Percentiles rank a stretch among this genome's conserved stretches.
These are phyloP conservation scores for Penicillium italicum DNA, from an alignment of 2,329 filamentous ascomycete species.

Conservation along the genomic window DNA sequence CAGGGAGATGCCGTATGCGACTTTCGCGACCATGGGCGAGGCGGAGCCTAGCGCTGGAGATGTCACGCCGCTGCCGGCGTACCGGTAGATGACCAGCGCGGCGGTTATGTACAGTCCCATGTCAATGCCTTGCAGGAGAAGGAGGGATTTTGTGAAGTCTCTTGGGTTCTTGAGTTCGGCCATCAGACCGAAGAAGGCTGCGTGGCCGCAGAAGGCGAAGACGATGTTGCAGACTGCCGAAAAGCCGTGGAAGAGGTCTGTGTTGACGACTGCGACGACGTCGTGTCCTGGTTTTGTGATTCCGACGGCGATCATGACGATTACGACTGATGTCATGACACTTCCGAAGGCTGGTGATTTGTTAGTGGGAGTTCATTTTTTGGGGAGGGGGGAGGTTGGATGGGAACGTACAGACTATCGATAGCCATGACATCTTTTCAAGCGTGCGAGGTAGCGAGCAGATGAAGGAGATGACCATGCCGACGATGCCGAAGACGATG, in stretches of 20 bases:
- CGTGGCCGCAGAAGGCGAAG: conserved; percentile 66
- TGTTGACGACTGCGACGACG: conserved; percentile 38
- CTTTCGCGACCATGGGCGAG: conserved; percentile 54
- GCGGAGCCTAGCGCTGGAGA: conserved; percentile 66
- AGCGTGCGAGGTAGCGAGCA: conserved; percentile 61
- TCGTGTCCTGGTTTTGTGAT: conserved; percentile 44
- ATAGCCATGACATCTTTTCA: conserved; percentile 60
- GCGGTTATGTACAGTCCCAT: conserved; percentile 62
- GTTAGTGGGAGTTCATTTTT: neutral
- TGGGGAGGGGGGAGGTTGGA: neutral
- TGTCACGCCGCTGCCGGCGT: conserved; percentile 57
- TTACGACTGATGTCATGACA: conserved; percentile 60
- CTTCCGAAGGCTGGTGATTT: conserved; percentile 55
- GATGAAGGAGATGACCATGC: conserved; percentile 56
- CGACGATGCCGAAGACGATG: conserved; percentile 61
- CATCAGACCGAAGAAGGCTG: conserved; percentile 66
- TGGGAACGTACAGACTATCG: conserved; percentile 48
- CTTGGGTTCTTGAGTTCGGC: conserved; percentile 60
- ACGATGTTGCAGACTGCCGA: conserved; percentile 65
- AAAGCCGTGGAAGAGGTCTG: conserved; percentile 55
- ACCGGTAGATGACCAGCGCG: conserved; percentile 66
- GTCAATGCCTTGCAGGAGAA: conserved; percentile 57
- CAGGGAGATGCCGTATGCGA: conserved; percentile 65
- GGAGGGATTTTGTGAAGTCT: conserved; percentile 61
- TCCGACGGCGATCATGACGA: conserved; percentile 65